Evolutionary conservation across 177 flowering plant species (phyloP), one percentile per base, ranked within the genome.

Genomic region (Vitis hybrid): DNA sequence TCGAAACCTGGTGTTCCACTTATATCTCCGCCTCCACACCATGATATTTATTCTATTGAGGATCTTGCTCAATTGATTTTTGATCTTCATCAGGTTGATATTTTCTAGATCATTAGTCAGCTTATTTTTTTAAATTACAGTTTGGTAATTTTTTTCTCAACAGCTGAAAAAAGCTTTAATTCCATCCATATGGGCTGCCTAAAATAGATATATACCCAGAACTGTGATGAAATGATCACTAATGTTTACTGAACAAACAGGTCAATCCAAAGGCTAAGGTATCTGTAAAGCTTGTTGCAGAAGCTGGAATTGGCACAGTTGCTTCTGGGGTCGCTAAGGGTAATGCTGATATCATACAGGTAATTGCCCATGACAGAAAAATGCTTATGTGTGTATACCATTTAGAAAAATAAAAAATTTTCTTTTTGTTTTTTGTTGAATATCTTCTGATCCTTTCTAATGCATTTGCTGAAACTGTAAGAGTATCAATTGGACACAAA

Each of bases 311-410:
- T 79, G 99, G 99, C 55, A 96, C 99, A 13, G 99, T 96, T 82
- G 99, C 99, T 72, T 96, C 99, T 70, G 99, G 99, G 70, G 99
- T 96, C 69, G 94, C 99, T 54, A 96, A 96, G 97, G 99, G 91
- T 70, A 96, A 96, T 82, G 99, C 99, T 70, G 99, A 96, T 77
- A 54, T 96, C 65, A 85, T 96, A 76, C 99, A 96, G 99, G 99
- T 96, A 84, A 59, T 14, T 10, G 13, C 5, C 8, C 62, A 14
- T 12, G 6, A 9, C 46, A 40, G 7, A 40, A 40, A 40, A 40
- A 40, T 40, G 46, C 46, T 7, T 40, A 40, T 40, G 46, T 40
- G 8, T 40, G 46, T 40, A 40, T 40, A 7, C 46, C 46, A 40
- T 40, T 40, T 40, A 1, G 46, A 40, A 40, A 40, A 40, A 40